Evolutionary conservation across 805 yeast species (phyloP), one percentile per base, ranked within the genome.

Genomic region (Clavispora fructus): DNA sequence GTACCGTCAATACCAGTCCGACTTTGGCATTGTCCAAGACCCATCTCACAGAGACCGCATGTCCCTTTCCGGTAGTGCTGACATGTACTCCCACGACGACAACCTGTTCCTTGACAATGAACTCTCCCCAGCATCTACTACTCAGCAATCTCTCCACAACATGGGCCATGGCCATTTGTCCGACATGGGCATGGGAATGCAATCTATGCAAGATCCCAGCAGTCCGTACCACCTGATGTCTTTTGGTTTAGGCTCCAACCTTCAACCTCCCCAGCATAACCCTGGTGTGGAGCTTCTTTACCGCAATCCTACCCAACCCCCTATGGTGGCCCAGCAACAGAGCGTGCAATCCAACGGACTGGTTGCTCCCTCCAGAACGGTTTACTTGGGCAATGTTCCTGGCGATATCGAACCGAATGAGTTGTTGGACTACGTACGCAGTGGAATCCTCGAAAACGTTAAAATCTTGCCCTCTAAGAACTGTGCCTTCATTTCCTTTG

Each of bases 401-500:
- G 67, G 76, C n/a, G 86, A 84, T 50, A 75, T 90, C 47, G 80
- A 90, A 16, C 81, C 92, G 6, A 82, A 85, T 56, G 96, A 88
- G 58, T 68, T 94, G 42, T 74, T 92, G 59, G 91, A 91, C 62
- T 95, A 89, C 64, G 96, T 91, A 28, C 80, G 96, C 56, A 84
- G 95, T 29, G 98, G 97, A 29, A 82, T 88, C 26, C 80, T 91
- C 45, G 97, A 91, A 68, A 81, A 79, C 45, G 81, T 88, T 44
- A 78, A 80, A 58, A 77, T 91, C 47, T 68, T 90, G n/a, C 90
- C 94, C 1, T 80, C 84, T 32, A 90, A 88, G 64, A 82, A 80
- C 72, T 90, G 96, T 73, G 97, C 96, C 2, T 88, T 88, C 61
- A 78, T 92, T 37, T 85, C 96, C 6, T 92, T 94, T 64, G 73